phyloP scores from a whole-genome alignment of 2,329 filamentous ascomycete genomes.

The Aspergillus japonicus region DNA sequence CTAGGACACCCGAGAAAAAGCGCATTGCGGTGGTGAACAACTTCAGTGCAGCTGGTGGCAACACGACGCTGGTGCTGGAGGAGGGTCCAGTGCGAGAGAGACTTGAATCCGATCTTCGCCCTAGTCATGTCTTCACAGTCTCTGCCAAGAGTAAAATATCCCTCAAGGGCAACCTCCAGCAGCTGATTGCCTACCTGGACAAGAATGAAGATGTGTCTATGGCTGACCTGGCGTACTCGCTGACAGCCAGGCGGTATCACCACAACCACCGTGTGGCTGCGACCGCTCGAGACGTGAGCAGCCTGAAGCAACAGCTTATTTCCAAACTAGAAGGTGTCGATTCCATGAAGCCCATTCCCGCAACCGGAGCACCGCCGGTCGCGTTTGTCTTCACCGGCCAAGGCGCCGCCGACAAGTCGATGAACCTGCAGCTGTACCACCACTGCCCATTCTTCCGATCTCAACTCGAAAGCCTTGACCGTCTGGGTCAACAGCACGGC shows the following conservation, averaged over 20 bases:
- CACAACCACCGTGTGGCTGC: conserved; percentile 15
- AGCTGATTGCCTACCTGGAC: conserved; percentile 47
- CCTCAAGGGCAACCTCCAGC: conserved; percentile 54
- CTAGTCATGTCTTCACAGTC: conserved; percentile 44
- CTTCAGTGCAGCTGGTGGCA: conserved; percentile 69
- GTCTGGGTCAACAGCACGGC: conserved; percentile 17
- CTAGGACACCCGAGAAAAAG: conserved; percentile 22
- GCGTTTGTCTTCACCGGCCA: conserved; percentile 15
- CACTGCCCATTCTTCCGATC: conserved; percentile 21
- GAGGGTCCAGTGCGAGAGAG: conserved; percentile 55
- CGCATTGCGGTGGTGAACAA: conserved; percentile 56
- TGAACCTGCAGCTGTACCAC: conserved; percentile 30
- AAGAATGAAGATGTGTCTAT: conserved; percentile 44
- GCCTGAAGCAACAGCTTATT: conserved; percentile 2
- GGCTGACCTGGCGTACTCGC: conserved; percentile 61
- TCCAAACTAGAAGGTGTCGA: conserved; percentile 23
- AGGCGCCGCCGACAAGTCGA: conserved; percentile 37
- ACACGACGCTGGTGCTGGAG: conserved; percentile 63
- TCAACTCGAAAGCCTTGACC: conserved; percentile 29
- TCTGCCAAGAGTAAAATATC: conserved; percentile 52
- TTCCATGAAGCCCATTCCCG: conserved; percentile 49
- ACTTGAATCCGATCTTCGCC: neutral
- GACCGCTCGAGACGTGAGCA: neutral
- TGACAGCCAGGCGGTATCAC: conserved; percentile 55
- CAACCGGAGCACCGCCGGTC: conserved; percentile 44